Conservation (phyloP, 495 filamentous ascomycete species). For the Penicillium nucicola region DNA sequence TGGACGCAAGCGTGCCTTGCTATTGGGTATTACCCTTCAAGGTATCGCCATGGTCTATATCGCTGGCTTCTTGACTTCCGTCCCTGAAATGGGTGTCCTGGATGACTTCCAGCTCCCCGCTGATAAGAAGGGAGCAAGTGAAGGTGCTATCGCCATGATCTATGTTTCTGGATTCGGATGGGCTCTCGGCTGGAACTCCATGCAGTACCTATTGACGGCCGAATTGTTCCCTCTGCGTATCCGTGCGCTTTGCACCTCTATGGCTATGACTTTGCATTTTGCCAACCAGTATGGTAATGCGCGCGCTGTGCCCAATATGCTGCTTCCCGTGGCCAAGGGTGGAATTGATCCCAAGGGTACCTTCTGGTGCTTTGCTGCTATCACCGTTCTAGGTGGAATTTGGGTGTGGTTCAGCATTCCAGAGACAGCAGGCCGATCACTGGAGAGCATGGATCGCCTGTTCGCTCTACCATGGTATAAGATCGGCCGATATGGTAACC, state of each 20-base stretch:
- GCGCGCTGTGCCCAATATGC: conserved; percentile 54
- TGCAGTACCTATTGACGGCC: conserved; percentile 73
- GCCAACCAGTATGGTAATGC: conserved; percentile 71
- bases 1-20: conserved; percentile 66
- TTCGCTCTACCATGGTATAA: conserved; percentile 66
- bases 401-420: conserved; percentile 58
- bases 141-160: conserved; percentile 63
- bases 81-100: conserved; percentile 43
- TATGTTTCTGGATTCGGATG: conserved; percentile 65
- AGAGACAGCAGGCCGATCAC: conserved; percentile 38
- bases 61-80: conserved; percentile 59
- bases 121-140: conserved; percentile 35
- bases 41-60: conserved; percentile 66
- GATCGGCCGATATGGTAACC: conserved; percentile 59
- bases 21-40: conserved; percentile 61
- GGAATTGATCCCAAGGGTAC: conserved; percentile 51
- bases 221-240: conserved; percentile 68
- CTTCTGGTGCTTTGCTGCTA: conserved; percentile 65
- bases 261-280: conserved; percentile 60
- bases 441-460: conserved; percentile 61
- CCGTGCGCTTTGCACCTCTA: conserved; percentile 40
- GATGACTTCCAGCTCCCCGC: conserved; percentile 26
- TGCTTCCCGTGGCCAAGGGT: conserved; percentile 39
- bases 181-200: conserved; percentile 72
- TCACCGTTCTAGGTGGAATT: conserved; percentile 54